phyloP scores from a whole-genome alignment of 352 stramenopile genomes.

The Peronospora tabacina region DNA sequence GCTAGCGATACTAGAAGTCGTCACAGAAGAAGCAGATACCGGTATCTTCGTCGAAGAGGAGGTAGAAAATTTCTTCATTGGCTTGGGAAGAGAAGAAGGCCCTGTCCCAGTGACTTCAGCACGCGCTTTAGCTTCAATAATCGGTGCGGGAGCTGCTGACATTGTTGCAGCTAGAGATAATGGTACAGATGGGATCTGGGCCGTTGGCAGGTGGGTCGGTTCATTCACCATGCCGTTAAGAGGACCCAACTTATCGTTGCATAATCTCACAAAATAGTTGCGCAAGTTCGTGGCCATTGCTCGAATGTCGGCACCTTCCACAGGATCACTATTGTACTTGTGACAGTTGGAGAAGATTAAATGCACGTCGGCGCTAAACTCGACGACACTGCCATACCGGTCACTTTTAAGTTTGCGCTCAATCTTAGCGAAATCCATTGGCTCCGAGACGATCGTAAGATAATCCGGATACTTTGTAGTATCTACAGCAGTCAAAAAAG shows the following conservation, averaged over 20 bases:
- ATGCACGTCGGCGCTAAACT: conserved; percentile 81
- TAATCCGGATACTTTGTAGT: conserved; percentile 85
- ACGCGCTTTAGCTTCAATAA: conserved; percentile 11
- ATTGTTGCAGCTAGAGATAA: conserved; percentile 13
- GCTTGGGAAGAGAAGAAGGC: conserved; percentile 18
- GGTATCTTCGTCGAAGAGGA: conserved; percentile 20
- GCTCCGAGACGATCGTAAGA: conserved; percentile 65
- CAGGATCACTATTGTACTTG: conserved; percentile 85
- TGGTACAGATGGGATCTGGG: conserved; percentile 1
- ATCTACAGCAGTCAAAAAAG: conserved; percentile 79
- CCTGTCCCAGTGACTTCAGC: background rate
- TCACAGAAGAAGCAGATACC: conserved; percentile 5
- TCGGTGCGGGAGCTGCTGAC: conserved; percentile 1
- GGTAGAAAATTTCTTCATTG: conserved; percentile 27
- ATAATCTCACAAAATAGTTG: conserved; percentile 75
- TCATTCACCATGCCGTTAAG: conserved; percentile 28
- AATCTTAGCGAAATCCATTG: conserved; percentile 86
- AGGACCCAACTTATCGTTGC: conserved; percentile 51
- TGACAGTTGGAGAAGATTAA: conserved; percentile 86
- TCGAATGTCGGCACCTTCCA: conserved; percentile 81
- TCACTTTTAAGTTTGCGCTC: conserved; percentile 82
- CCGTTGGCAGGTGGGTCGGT: conserved; percentile 11
- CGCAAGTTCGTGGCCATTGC: conserved; percentile 76
- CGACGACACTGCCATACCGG: conserved; percentile 63
- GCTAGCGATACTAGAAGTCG: conserved; percentile 4